A percentile compares a stretch with the other conserved stretches of the same genome.
Conservation (phyloP, 2,329 filamentous ascomycete species). For the Aspergillus fijiensis region DNA sequence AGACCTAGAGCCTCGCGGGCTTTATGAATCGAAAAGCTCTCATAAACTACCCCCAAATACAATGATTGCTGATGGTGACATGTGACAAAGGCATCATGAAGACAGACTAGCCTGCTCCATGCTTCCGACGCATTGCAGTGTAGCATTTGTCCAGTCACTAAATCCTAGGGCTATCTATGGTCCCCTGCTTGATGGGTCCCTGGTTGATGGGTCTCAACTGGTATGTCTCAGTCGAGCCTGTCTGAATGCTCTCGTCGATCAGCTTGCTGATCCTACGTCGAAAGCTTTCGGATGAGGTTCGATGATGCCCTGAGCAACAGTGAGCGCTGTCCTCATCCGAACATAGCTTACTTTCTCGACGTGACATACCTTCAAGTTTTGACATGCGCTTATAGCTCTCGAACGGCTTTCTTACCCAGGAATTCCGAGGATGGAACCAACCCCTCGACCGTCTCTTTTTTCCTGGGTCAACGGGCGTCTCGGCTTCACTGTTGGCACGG, state of each 20-base stretch:
- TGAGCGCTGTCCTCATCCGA: neutral
- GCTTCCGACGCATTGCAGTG: neutral
- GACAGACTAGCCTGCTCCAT: neutral
- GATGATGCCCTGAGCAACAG: constrained; percentile 18
- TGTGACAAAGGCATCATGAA: neutral
- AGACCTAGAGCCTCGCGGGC: neutral
- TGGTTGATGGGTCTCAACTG: constrained; percentile 22
- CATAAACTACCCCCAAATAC: neutral
- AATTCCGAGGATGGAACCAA: constrained; percentile 19
- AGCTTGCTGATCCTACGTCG: constrained; percentile 34
- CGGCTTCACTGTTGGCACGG: neutral
- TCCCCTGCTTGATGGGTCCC: constrained; percentile 13
- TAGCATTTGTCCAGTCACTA: neutral
- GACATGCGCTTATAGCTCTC: constrained; percentile 14
- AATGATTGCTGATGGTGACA: neutral
- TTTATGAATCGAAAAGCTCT: neutral
- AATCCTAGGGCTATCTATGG: constrained; percentile 2
- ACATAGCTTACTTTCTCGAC: neutral
- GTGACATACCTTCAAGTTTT: constrained; percentile 13
- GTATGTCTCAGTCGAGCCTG: constrained; percentile 24
- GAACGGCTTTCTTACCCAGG: constrained; percentile 22
- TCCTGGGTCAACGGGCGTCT: constrained; percentile 1
- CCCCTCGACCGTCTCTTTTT: constrained; percentile 11
- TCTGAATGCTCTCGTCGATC: constrained; percentile 32
- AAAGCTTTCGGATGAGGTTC: constrained; percentile 34